Evolutionary conservation across 352 stramenopile species (phyloP).

Genomic region (Globisporangium emineosum): DNA sequence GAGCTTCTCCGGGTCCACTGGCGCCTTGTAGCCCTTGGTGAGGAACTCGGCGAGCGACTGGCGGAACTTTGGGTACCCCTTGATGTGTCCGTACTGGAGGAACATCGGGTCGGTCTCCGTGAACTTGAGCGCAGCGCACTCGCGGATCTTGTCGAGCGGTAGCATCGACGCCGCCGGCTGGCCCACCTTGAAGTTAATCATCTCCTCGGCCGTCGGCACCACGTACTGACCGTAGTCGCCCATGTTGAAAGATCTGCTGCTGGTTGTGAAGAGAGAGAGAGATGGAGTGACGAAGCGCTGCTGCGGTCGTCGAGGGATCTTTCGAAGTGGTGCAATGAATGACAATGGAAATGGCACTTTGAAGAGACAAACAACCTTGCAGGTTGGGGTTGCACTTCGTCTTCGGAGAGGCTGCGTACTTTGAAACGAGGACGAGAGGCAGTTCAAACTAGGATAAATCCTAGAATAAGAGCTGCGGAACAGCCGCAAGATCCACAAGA

Average conservation of each 20-base stretch:
- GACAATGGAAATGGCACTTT: not conserved
- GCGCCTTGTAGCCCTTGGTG: slow-evolving; percentile 68
- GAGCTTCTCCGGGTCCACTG: slow-evolving; percentile 79
- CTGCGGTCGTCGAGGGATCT: slow-evolving; percentile 14
- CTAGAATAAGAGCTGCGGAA: slow-evolving; percentile 5
- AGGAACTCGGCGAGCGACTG: slow-evolving; percentile 73
- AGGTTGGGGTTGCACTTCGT: not conserved
- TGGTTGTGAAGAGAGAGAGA: not conserved
- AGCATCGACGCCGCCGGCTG: slow-evolving; percentile 81
- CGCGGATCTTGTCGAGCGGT: slow-evolving; percentile 84
- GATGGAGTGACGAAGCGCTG: not conserved
- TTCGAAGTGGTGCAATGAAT: slow-evolving; percentile 1
- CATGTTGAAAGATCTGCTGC: slow-evolving; percentile 35
- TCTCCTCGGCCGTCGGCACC: slow-evolving; percentile 68
- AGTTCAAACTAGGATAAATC: not conserved
- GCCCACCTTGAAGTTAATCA: slow-evolving; percentile 91
- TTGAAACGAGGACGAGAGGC: slow-evolving; percentile 1
- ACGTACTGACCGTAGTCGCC: slow-evolving; percentile 86
- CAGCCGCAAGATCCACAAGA: slow-evolving; percentile 16
- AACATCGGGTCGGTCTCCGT: slow-evolving; percentile 82
- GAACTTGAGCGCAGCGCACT: slow-evolving; percentile 79
- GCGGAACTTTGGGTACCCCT: slow-evolving; percentile 87
- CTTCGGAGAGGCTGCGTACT: slow-evolving; percentile 1
- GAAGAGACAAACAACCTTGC: slow-evolving; percentile 4
- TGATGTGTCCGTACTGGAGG: slow-evolving; percentile 88